Evolutionary conservation across 176 grass and related monocot species (phyloP).

Genomic region (Dactylis glomerata): DNA sequence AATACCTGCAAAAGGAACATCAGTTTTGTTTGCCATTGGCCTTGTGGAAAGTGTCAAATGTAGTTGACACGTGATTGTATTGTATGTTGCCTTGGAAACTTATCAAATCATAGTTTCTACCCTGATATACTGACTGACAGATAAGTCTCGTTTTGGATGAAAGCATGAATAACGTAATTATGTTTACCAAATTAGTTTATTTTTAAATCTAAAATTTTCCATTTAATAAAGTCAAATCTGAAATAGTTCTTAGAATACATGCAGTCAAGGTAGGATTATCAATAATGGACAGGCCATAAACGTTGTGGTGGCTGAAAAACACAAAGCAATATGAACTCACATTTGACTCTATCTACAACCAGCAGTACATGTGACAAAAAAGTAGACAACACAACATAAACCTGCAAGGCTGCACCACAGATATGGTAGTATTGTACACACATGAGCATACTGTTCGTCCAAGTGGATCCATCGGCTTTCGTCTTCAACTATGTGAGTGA

Average conservation of each 20-base stretch:
- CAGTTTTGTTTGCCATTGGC: neutral
- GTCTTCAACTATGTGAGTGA: neutral
- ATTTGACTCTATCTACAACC: neutral
- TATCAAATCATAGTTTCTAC: neutral
- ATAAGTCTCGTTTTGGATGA: neutral
- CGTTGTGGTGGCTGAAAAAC: neutral
- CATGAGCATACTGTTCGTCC: neutral
- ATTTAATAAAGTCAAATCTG: neutral
- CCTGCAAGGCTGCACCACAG: neutral
- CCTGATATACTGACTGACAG: neutral
- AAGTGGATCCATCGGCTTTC: neutral
- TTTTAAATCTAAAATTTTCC: neutral
- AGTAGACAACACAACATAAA: neutral
- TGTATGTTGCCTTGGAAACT: neutral
- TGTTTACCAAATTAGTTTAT: neutral
- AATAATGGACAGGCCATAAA: neutral
- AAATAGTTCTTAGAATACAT: neutral
- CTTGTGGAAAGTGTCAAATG: slow-evolving; percentile 12
- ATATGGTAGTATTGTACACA: neutral
- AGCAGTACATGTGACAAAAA: neutral
- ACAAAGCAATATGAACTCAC: neutral
- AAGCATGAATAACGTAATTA: neutral
- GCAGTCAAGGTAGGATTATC: neutral
- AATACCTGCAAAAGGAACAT: neutral
- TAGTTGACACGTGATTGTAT: slow-evolving; percentile 16